A percentile compares a stretch with the other conserved stretches of the same genome.
Conservation (phyloP, 1,284 basidiomycete genomes). For the Ustilago hordei region DNA sequence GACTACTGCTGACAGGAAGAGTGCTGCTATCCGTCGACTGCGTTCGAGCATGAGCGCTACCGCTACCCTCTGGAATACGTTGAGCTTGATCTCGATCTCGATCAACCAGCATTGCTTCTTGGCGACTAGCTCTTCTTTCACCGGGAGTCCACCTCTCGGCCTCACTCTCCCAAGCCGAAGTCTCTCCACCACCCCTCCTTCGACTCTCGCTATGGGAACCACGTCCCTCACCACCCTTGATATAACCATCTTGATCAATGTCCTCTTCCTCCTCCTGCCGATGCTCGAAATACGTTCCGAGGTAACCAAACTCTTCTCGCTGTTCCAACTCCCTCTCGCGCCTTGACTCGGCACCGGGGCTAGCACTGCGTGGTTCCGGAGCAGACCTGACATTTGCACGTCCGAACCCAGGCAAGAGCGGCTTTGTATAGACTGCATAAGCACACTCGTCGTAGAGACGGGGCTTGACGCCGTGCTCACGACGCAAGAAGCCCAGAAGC, state of each 20-base stretch:
- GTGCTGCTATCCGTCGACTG: constrained; percentile 25
- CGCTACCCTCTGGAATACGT: not conserved
- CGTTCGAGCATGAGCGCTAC: constrained; percentile 5
- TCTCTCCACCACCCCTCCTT: constrained; percentile 42
- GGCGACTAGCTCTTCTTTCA: constrained; percentile 26
- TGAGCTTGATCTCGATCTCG: constrained; percentile 17
- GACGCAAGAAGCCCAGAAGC: constrained; percentile 77
- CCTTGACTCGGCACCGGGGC: constrained; percentile 75
- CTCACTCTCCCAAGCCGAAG: constrained; percentile 57
- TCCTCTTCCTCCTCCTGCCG: constrained; percentile 60
- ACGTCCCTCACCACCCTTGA: constrained; percentile 62
- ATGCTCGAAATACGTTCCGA: constrained; percentile 73
- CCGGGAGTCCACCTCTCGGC: constrained; percentile 38
- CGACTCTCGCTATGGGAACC: constrained; percentile 51
- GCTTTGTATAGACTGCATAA: constrained; percentile 92
- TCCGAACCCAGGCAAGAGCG: constrained; percentile 89
- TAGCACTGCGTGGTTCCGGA: constrained; percentile 73
- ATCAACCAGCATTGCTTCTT: not conserved
- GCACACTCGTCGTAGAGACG: constrained; percentile 92
- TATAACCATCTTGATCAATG: constrained; percentile 67
- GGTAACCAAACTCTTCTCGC: constrained; percentile 89
- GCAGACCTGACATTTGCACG: constrained; percentile 86
- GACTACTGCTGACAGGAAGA: constrained; percentile 31
- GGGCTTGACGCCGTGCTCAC: constrained; percentile 91
- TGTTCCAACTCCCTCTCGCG: constrained; percentile 79